phyloP scores from a whole-genome alignment of 805 yeast genomes.

The Starmerella sirachaensis region DNA sequence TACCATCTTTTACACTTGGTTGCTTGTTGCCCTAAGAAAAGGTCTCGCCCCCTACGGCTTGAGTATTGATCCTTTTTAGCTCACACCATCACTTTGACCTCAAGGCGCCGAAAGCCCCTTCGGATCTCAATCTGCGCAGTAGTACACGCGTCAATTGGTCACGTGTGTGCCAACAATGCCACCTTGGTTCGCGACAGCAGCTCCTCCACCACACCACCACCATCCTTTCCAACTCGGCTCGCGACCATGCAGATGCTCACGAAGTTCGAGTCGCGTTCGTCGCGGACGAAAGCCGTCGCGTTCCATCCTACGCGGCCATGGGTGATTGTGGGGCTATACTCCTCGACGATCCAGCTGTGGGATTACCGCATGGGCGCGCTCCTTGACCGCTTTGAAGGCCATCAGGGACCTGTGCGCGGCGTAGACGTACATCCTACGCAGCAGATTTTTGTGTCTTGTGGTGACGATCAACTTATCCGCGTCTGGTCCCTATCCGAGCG shows the following conservation, averaged over 20 bases:
- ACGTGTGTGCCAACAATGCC: too few relatives aligned
- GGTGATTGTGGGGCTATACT: slow-evolving; percentile 88
- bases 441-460: slow-evolving; percentile 93
- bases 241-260: slow-evolving; percentile 22
- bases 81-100: too few relatives aligned
- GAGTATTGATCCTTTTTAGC: too few relatives aligned
- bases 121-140: too few relatives aligned
- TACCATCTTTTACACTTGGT: too few relatives aligned
- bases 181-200: too few relatives aligned
- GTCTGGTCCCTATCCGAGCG: slow-evolving; percentile 86
- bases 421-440: slow-evolving; percentile 96
- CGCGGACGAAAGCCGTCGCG: slow-evolving; percentile 95
- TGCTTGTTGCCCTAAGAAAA: too few relatives aligned
- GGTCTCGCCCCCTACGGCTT: too few relatives aligned
- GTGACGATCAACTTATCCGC: slow-evolving; percentile 89
- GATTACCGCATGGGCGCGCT: slow-evolving; percentile 98
- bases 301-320: slow-evolving; percentile 93
- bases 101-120: too few relatives aligned
- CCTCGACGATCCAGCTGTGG: slow-evolving; percentile 99
- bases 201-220: slow-evolving; percentile 2
- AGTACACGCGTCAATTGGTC: too few relatives aligned
- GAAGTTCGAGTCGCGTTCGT: slow-evolving; percentile 90
- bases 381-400: slow-evolving; percentile 93
- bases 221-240: background rate
- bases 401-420: slow-evolving; percentile 95